phyloP scores from a whole-genome alignment of 192 early-diverging fungal species.

The Gamsiella multidivaricata region DNA sequence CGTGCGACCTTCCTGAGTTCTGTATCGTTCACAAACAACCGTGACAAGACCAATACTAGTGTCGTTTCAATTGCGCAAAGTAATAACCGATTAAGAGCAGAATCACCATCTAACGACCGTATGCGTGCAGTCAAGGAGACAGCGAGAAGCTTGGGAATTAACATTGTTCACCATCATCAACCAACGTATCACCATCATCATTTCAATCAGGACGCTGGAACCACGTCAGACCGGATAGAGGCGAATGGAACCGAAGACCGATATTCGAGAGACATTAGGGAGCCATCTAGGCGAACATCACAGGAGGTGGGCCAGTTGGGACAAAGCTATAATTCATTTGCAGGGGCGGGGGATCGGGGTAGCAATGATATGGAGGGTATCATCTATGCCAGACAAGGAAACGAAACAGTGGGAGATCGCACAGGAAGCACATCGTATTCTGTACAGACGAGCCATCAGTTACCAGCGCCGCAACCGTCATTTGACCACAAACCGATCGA shows the following conservation, averaged over 20 bases:
- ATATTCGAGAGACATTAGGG: background rate
- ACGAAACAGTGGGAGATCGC: background rate
- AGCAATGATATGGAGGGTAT: constrained; percentile 30
- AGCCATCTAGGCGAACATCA: background rate
- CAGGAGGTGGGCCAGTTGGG: constrained; percentile 1
- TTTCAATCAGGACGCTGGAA: background rate
- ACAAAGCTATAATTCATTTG: background rate
- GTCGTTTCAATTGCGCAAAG: constrained; percentile 1
- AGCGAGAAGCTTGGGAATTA: constrained; percentile 31
- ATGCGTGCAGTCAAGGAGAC: constrained; percentile 34
- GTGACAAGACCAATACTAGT: constrained; percentile 2
- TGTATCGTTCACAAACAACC: background rate
- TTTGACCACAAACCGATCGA: background rate
- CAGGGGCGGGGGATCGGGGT: constrained; percentile 8
- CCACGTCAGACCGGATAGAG: background rate
- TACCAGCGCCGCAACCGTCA: background rate
- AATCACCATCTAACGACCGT: constrained; percentile 41
- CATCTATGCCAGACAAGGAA: background rate
- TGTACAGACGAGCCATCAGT: too few species aligned
- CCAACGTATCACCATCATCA: constrained; percentile 1
- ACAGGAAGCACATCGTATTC: constrained; percentile 14
- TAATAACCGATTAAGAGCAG: constrained; percentile 22
- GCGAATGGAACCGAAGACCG: background rate
- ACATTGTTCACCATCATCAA: constrained; percentile 10
- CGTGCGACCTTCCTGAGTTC: constrained; percentile 22